Base-by-base conservation (phyloP, 495 filamentous ascomycete species). In the Tuber aestivum region DNA sequence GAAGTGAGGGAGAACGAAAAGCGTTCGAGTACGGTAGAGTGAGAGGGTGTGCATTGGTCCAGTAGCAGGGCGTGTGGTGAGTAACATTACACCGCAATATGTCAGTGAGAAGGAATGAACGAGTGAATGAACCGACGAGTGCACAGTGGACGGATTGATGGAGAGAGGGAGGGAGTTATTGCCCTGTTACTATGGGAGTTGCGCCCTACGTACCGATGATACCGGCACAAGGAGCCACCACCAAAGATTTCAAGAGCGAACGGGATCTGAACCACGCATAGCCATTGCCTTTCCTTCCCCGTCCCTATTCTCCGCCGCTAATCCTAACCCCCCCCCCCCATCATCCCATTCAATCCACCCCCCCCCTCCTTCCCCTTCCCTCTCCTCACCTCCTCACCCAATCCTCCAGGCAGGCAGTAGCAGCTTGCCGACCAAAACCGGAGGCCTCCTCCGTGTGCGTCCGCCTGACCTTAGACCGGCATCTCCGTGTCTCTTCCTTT, bases 361-460 rank as follows among this genome's bases (percentile, higher is more conserved):
- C 69, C 50, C 42, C 37, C 35, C 35, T 48, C 48, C 32, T 21
- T 45, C 69, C 37, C 44, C 70, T 41, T 35, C 71, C 50, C 69
- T 79, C 70, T 70, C 70, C 78, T 65, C 27, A 32, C 56, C n/a
- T 32, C 27, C n/a, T 56, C 48, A 56, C 48, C 48, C 48, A 56
- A 56, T 56, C 45, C 45, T 65, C 56, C 18, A 32, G 14, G n/a
- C 12, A 65, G n/a, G 27, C 56, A 65, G 78, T 79, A 75, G 76
- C 78, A 79, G 72, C 42, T 79, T 79, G 76, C 78, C 78, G 76
- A 79, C 78, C 76, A 79, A 79, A 79, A 79, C 78, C 78, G 76
- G 78, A 79, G 78, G 61, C 61, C 61, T 72, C 76, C 78, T 79
- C 78, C 78, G 78, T 79, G 72, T 79, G 77, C 78, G 78, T 79